A percentile compares a stretch with the other conserved stretches of the same genome.
Conservation (phyloP, 176 grass and related monocot genomes). For the Saccharum spontaneum region DNA sequence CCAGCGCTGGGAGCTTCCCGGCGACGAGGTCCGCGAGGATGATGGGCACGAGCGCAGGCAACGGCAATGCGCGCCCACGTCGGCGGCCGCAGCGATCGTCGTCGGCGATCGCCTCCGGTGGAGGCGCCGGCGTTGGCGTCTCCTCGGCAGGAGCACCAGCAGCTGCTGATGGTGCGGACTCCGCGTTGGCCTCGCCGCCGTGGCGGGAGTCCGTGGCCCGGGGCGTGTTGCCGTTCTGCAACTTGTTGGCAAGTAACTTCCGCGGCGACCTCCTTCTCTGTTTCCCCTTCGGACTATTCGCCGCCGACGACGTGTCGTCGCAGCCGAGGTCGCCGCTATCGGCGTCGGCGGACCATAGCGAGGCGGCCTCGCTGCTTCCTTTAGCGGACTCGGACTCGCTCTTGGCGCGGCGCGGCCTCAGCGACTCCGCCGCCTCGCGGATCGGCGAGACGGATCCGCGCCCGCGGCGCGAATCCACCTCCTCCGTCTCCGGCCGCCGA, state of each 20-base stretch:
- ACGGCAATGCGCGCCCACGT: constrained; percentile 17
- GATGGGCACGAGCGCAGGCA: constrained; percentile 33
- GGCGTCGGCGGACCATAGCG: constrained; percentile 3
- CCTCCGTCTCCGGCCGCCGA: neutral
- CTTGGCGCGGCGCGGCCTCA: neutral
- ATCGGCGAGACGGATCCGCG: constrained; percentile 46
- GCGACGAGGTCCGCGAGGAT: constrained; percentile 62
- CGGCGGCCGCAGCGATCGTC: neutral
- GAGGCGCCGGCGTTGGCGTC: neutral
- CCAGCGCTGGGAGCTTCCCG: constrained; percentile 66
- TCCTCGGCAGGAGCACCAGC: neutral
- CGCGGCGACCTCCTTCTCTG: constrained; percentile 44
- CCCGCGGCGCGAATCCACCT: constrained; percentile 7
- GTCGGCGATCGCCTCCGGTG: neutral
- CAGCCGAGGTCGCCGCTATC: neutral
- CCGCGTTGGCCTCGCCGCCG: neutral
- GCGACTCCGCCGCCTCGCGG: constrained; percentile 34
- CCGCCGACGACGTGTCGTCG: neutral
- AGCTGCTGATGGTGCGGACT: neutral
- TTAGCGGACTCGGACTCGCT: constrained; percentile 29
- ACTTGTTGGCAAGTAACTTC: constrained; percentile 50
- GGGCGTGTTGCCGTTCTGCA: neutral
- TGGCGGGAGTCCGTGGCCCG: neutral
- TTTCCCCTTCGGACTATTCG: neutral
- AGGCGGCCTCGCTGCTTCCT: constrained; percentile 10